Conservation (phyloP, 179 eudicot genomes). For the Amaranthus tricolor region DNA sequence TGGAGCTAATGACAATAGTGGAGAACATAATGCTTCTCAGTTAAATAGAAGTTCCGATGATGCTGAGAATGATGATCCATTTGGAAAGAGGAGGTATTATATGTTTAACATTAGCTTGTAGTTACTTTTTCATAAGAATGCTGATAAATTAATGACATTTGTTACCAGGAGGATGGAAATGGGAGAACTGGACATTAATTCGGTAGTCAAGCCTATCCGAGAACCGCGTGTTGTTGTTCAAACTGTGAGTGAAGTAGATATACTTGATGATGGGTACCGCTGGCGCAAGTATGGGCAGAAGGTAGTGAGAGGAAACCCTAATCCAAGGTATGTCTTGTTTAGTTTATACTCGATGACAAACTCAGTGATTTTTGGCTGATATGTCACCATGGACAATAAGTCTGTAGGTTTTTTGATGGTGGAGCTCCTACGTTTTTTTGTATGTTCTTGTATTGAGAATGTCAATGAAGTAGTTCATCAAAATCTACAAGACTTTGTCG, state of each 20-base stretch:
- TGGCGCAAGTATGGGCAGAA: slow-evolving; percentile 61
- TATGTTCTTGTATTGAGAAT: background rate
- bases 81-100: slow-evolving; percentile 70
- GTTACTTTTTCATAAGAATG: slow-evolving; percentile 9
- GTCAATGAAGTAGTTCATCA: background rate
- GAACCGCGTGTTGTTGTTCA: slow-evolving; percentile 49
- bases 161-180: slow-evolving; percentile 70
- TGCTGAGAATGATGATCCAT: slow-evolving; percentile 74
- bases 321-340: slow-evolving; percentile 39
- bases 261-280: slow-evolving; percentile 52
- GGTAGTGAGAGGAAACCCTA: slow-evolving; percentile 55
- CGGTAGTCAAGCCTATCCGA: slow-evolving; percentile 64
- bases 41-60: slow-evolving; percentile 52
- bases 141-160: slow-evolving; percentile 21
- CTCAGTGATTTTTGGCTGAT: background rate
- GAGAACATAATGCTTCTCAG: slow-evolving; percentile 48
- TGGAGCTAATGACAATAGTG: slow-evolving; percentile 49
- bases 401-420: background rate
- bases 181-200: slow-evolving; percentile 59
- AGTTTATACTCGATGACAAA: slow-evolving; percentile 3
- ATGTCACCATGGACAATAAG: background rate
- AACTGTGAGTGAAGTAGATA: slow-evolving; percentile 48
- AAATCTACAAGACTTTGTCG: background rate
- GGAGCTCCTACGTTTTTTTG: background rate
- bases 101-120: background rate